Conservation (phyloP, 2,329 filamentous ascomycete species). For the Aspergillus pseudoviridinutans region DNA sequence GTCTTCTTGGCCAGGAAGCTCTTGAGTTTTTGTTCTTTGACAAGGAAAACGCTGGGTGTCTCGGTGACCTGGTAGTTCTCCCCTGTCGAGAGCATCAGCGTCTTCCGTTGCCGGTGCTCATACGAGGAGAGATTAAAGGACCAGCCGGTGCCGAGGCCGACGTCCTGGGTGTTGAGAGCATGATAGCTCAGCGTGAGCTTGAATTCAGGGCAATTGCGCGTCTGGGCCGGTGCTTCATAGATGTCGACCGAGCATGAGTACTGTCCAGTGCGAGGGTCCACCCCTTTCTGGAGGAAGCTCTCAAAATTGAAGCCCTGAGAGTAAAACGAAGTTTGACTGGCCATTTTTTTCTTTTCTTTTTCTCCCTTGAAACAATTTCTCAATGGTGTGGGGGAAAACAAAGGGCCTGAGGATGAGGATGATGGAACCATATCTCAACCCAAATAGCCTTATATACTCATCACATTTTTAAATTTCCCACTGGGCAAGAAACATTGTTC, state of each 20-base stretch:
- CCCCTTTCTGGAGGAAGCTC: conserved; percentile 3
- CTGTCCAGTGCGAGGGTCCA: conserved; percentile 8
- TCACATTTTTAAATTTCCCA: no score
- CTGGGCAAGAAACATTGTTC: no score
- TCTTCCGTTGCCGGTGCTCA: neutral
- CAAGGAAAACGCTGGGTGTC: neutral
- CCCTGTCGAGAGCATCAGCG: conserved; percentile 1
- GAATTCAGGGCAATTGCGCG: conserved; percentile 6
- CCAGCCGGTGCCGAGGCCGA: conserved; percentile 6
- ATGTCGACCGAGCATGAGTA: conserved; percentile 2
- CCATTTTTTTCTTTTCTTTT: neutral
- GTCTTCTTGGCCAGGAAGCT: conserved; percentile 1
- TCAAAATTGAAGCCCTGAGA: conserved; percentile 8
- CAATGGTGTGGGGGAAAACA: neutral
- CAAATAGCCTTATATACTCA: no score
- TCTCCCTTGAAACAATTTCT: neutral
- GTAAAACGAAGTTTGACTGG: neutral
- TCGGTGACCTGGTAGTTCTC: conserved; percentile 6
- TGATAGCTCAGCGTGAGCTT: conserved; percentile 3
- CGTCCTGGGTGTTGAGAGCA: neutral
- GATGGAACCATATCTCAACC: no score
- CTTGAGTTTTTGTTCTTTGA: conserved; percentile 7
- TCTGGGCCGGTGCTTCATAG: neutral
- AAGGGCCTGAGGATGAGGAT: neutral
- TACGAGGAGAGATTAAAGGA: conserved; percentile 6